Conservation (phyloP, 106 monocot species). For the Dendrobium nobile region DNA sequence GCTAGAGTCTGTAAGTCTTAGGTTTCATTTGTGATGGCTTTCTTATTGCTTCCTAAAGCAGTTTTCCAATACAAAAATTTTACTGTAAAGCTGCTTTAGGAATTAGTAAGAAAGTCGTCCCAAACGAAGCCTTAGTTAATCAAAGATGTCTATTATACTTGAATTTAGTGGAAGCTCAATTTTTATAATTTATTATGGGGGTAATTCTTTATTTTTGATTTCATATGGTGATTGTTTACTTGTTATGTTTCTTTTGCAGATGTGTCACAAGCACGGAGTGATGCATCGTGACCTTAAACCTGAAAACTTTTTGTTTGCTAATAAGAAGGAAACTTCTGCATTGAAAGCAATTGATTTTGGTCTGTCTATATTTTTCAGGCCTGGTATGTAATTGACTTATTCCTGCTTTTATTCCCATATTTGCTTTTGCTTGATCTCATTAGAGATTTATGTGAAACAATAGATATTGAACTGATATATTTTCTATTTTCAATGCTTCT, state of each 20-base stretch:
- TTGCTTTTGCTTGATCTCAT: not conserved
- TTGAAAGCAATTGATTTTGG: constrained; percentile 57
- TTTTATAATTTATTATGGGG: not conserved
- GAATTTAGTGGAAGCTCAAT: not conserved
- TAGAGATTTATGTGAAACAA: not conserved
- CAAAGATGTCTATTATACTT: not conserved
- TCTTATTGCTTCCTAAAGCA: too few species aligned
- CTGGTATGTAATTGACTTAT: constrained; percentile 16
- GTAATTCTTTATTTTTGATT: not conserved
- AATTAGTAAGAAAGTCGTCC: too few species aligned
- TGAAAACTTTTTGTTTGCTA: constrained; percentile 48
- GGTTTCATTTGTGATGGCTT: too few species aligned
- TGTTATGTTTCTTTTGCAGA: constrained; percentile 15
- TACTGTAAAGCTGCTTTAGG: too few species aligned
- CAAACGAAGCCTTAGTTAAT: too few species aligned
- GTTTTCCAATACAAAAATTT: too few species aligned
- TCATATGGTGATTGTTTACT: not conserved
- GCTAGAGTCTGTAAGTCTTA: not conserved
- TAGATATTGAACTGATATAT: not conserved
- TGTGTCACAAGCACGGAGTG: constrained; percentile 54
- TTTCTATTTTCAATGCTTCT: not conserved
- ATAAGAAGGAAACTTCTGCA: constrained; percentile 45
- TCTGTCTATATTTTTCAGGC: constrained; percentile 43
- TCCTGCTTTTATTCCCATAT: not conserved
- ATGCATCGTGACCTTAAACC: constrained; percentile 58